Evolutionary conservation across 163 green algal species (phyloP).

Genomic region (Scenedesmus sp.): DNA sequence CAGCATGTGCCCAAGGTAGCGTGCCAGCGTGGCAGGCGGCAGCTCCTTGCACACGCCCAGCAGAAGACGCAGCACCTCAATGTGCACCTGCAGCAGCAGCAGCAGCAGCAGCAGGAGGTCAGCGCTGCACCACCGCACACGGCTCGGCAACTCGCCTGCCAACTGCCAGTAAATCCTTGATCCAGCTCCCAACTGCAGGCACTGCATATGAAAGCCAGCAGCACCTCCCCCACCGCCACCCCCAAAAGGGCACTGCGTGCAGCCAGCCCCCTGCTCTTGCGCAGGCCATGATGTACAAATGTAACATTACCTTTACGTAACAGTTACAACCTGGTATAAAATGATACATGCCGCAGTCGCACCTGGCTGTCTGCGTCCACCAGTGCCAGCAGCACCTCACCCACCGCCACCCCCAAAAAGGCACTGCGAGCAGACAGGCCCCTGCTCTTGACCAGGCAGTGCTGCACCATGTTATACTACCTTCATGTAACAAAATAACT

Average conservation of each 20-base stretch:
- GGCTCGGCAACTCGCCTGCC: too few relatives aligned
- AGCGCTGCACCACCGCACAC: too few relatives aligned
- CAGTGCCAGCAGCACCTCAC: conserved; percentile 34
- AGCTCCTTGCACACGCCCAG: conserved; percentile 41
- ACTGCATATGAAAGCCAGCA: not conserved
- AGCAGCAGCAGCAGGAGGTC: not conserved
- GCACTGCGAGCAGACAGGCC: not conserved
- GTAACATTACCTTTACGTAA: not conserved
- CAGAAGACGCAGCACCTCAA: conserved; percentile 41
- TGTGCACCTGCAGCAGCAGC: conserved; percentile 40
- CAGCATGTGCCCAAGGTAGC: conserved; percentile 32
- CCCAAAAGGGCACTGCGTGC: not conserved
- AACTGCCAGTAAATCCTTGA: too few relatives aligned
- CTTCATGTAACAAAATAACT: not conserved
- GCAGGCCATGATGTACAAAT: not conserved
- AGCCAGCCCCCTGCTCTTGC: not conserved
- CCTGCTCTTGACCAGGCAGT: not conserved
- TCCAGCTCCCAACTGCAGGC: too few relatives aligned
- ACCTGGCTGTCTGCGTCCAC: conserved; percentile 48
- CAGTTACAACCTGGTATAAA: not conserved
- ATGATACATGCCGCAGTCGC: not conserved
- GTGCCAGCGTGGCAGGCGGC: not conserved
- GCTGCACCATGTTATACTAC: not conserved
- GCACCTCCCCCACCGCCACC: conserved; percentile 23
- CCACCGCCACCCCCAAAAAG: conserved; percentile 16